These are phyloP conservation scores for Perkinsela sp. DNA, from an alignment of 208 protist genomes.

Conservation along the genomic window DNA sequence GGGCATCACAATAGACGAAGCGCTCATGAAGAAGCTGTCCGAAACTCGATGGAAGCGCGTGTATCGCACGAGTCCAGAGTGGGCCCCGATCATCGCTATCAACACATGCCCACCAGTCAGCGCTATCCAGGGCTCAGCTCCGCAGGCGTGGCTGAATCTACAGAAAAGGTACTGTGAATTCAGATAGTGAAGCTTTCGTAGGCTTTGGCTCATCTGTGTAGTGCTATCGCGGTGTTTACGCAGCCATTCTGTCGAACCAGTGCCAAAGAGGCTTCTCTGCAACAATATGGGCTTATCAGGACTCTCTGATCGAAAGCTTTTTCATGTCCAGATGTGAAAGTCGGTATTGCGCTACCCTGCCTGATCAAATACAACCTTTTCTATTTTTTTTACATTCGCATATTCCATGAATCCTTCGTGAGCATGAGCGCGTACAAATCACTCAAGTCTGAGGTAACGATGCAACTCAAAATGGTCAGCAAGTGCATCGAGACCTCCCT, in stretches of 20 bases:
- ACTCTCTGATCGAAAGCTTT: no score
- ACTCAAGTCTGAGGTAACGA: background rate
- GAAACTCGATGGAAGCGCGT: background rate
- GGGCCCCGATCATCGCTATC: background rate
- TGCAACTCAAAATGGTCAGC: background rate
- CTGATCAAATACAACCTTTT: background rate
- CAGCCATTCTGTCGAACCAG: no score
- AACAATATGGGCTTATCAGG: no score
- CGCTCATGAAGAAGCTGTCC: background rate
- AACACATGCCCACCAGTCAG: background rate
- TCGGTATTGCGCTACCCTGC: background rate
- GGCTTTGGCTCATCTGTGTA: background rate
- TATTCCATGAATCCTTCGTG: no score
- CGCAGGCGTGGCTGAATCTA: background rate
- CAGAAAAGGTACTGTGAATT: background rate
- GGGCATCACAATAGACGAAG: background rate
- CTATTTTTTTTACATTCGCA: no score
- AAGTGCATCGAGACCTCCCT: background rate
- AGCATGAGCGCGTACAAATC: no score
- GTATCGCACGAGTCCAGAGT: background rate
- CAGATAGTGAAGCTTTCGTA: background rate
- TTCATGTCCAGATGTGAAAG: no score
- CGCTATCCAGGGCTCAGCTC: background rate
- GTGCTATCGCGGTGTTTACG: no score
- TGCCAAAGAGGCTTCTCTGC: no score